Percentiles rank a stretch among this genome's conserved stretches.
Evolutionary conservation across 2,329 filamentous ascomycete genomes (phyloP).

Genomic region (Hymenoscyphus fraxineus): DNA sequence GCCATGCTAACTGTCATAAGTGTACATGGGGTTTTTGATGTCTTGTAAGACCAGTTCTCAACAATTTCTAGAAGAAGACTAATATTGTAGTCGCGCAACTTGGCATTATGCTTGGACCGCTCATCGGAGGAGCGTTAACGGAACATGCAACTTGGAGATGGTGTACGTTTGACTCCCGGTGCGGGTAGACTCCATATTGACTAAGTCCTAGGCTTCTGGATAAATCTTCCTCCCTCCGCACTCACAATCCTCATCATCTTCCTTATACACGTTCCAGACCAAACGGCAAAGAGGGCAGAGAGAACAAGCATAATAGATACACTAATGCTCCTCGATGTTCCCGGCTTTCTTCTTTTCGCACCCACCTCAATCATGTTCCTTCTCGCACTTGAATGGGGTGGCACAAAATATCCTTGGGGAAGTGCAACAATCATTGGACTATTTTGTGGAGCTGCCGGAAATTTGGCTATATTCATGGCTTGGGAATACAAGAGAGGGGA

Average conservation of each 20-base stretch:
- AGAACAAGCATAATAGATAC: slow-evolving; percentile 17
- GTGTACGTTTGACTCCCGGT: slow-evolving; percentile 22
- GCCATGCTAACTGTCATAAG: slow-evolving; percentile 9
- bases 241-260: slow-evolving; percentile 35
- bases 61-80: background rate
- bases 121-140: slow-evolving; percentile 36
- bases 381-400: slow-evolving; percentile 37
- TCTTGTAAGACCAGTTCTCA: slow-evolving; percentile 14
- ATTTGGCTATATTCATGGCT: slow-evolving; percentile 24
- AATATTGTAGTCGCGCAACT: slow-evolving; percentile 19
- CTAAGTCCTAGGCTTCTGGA: slow-evolving; percentile 36
- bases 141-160: slow-evolving; percentile 36
- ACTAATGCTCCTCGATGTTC: slow-evolving; percentile 32
- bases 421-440: slow-evolving; percentile 31
- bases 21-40: slow-evolving; percentile 25
- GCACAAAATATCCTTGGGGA: slow-evolving; percentile 34
- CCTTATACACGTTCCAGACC: slow-evolving; percentile 36
- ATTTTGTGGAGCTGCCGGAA: slow-evolving; percentile 25
- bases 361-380: slow-evolving; percentile 34
- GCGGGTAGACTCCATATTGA: background rate
- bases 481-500: slow-evolving; percentile 32
- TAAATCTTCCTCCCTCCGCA: slow-evolving; percentile 42
- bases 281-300: slow-evolving; percentile 3
- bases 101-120: slow-evolving; percentile 30
- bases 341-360: slow-evolving; percentile 36